Percentiles rank a stretch among this genome's conserved stretches.
phyloP scores from a whole-genome alignment of 495 filamentous ascomycete genomes.

The Neurospora terricola region DNA sequence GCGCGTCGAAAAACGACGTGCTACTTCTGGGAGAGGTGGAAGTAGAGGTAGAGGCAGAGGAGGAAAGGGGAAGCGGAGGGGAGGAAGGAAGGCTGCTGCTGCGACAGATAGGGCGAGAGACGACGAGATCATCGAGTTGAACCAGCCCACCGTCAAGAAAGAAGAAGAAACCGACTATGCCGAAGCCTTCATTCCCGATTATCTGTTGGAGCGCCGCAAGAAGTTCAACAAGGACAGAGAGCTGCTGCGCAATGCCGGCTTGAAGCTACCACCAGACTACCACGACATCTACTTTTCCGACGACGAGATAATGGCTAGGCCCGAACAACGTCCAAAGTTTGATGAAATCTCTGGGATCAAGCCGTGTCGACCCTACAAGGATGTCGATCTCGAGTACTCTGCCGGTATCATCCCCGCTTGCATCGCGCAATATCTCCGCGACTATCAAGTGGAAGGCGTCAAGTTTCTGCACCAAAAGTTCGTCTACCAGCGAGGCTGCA shows the following conservation, averaged over 20 bases:
- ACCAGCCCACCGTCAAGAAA: slow-evolving; percentile 9
- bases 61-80: slow-evolving; percentile 13
- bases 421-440: slow-evolving; percentile 84
- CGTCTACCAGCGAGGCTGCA: slow-evolving; percentile 83
- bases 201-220: slow-evolving; percentile 41
- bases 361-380: slow-evolving; percentile 58
- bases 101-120: neutral
- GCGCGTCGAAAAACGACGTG: slow-evolving; percentile 13
- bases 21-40: slow-evolving; percentile 10
- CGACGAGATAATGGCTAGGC: slow-evolving; percentile 53
- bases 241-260: slow-evolving; percentile 51
- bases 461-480: slow-evolving; percentile 83
- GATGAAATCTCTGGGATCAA: slow-evolving; percentile 40
- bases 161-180: slow-evolving; percentile 16
- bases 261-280: slow-evolving; percentile 73
- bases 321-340: slow-evolving; percentile 64
- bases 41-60: slow-evolving; percentile 9
- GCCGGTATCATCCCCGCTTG: slow-evolving; percentile 79
- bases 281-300: slow-evolving; percentile 81
- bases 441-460: slow-evolving; percentile 83
- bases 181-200: slow-evolving; percentile 32
- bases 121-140: slow-evolving; percentile 3
- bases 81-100: neutral
- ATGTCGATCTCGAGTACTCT: slow-evolving; percentile 65
- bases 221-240: slow-evolving; percentile 49